Evolutionary conservation across 2,329 filamentous ascomycete species (phyloP).

Genomic region (Colletotrichum sidae): DNA sequence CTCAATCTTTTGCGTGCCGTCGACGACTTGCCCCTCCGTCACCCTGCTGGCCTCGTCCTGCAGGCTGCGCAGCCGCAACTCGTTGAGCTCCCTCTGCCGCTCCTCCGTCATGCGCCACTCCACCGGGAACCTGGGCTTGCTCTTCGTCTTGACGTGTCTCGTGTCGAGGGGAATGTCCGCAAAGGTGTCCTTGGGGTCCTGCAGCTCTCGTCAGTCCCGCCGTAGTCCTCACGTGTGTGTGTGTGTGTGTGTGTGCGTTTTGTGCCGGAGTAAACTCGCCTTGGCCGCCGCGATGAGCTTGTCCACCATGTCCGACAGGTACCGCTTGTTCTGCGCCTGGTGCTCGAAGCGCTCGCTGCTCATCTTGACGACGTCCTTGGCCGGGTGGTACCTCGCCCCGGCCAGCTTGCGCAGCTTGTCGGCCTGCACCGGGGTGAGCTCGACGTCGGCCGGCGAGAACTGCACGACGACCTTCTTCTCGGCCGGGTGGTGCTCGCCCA

Average conservation of each 20-base stretch:
- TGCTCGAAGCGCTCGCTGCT: constrained; percentile 90
- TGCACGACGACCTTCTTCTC: constrained; percentile 95
- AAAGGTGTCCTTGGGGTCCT: constrained; percentile 83
- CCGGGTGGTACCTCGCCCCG: constrained; percentile 88
- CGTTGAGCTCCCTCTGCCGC: constrained; percentile 74
- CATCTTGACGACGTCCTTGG: constrained; percentile 85
- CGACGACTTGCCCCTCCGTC: constrained; percentile 67
- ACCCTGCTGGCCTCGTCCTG: constrained; percentile 66
- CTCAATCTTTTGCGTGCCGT: constrained; percentile 65
- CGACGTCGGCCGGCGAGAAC: constrained; percentile 81
- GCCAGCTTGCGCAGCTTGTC: constrained; percentile 89
- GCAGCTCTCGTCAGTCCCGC: constrained; percentile 32
- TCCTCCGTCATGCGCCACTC: constrained; percentile 84
- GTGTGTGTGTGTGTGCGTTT: not conserved
- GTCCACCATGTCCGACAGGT: constrained; percentile 82
- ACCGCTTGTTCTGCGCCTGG: constrained; percentile 96
- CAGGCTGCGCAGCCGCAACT: constrained; percentile 63
- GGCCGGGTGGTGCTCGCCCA: constrained; percentile 93
- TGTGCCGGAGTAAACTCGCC: constrained; percentile 50
- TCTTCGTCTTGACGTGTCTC: constrained; percentile 81
- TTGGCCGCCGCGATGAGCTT: constrained; percentile 80
- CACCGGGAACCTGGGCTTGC: constrained; percentile 78
- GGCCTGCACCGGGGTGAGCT: constrained; percentile 74
- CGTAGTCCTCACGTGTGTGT: not conserved
- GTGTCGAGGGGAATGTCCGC: constrained; percentile 91